Conservation (phyloP, 2,329 filamentous ascomycete species). For the Verticillium dahliae region DNA sequence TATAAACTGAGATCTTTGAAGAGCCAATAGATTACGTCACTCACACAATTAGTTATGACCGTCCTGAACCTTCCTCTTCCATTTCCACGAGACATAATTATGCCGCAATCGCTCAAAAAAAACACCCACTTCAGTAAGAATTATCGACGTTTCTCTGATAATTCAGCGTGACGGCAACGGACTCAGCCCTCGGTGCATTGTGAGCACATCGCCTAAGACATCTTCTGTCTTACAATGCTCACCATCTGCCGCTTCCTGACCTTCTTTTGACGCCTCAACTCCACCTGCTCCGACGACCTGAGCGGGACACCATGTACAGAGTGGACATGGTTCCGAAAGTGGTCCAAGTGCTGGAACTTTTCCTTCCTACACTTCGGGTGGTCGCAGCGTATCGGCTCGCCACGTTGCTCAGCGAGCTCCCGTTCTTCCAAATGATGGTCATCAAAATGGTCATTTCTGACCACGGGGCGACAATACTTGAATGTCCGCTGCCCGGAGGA, state of each 20-base stretch:
- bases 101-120: neutral
- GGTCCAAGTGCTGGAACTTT: neutral
- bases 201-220: neutral
- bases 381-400: conserved; percentile 1
- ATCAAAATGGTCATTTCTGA: conserved; percentile 17
- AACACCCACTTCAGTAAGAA: neutral
- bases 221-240: neutral
- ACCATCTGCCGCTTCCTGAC: neutral
- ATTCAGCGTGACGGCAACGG: neutral
- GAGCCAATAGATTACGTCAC: neutral
- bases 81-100: neutral
- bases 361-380: neutral
- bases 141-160: neutral
- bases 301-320: neutral
- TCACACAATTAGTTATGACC: neutral
- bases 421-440: conserved; percentile 11
- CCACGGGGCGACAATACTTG: conserved; percentile 7
- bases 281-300: neutral
- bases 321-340: conserved; percentile 1
- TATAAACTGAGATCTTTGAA: neutral
- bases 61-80: neutral
- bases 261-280: neutral
- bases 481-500: conserved; percentile 10
- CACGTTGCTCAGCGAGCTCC: neutral
- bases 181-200: neutral